A percentile compares a stretch with the other conserved stretches of the same genome.
Evolutionary conservation across 306 rosid species (phyloP).

Genomic region (Carpinus viminea): DNA sequence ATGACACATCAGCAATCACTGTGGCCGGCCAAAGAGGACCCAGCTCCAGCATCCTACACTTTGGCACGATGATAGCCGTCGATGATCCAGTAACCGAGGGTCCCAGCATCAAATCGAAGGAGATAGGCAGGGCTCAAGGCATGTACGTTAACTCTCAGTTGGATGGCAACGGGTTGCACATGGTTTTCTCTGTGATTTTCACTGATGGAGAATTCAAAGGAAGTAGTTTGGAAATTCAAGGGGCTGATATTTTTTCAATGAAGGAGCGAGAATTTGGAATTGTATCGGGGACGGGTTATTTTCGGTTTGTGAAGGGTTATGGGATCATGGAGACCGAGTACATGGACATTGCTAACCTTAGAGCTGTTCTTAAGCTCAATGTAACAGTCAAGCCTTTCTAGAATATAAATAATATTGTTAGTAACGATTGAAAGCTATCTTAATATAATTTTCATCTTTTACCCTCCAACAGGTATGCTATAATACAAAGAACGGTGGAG

Average conservation of each 20-base stretch:
- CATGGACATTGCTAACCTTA: conserved; percentile 48
- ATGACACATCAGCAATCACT: conserved; percentile 41
- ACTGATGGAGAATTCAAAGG: conserved; percentile 50
- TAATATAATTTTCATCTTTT: too few species aligned
- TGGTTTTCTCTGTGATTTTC: conserved; percentile 59
- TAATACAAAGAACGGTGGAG: too few species aligned
- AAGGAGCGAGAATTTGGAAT: conserved; percentile 49
- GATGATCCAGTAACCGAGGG: conserved; percentile 60
- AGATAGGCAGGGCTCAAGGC: conserved; percentile 66
- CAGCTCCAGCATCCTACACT: conserved; percentile 44
- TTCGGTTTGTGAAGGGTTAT: conserved; percentile 58
- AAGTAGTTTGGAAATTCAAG: conserved; percentile 64
- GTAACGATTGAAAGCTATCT: too few species aligned
- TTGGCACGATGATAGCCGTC: conserved; percentile 56
- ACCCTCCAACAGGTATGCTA: too few species aligned
- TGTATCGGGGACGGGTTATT: conserved; percentile 65
- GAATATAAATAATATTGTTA: too few species aligned
- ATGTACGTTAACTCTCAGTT: conserved; percentile 51
- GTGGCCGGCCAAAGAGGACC: conserved; percentile 50
- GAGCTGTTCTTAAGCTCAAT: conserved; percentile 54
- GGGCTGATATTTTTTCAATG: conserved; percentile 40
- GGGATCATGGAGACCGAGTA: conserved; percentile 60
- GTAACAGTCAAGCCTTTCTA: conserved; percentile 50
- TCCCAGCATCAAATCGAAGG: conserved; percentile 36
- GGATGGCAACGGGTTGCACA: conserved; percentile 49